Conservation (phyloP, 306 rosid genomes). For the Lathyrus tuberosus region DNA sequence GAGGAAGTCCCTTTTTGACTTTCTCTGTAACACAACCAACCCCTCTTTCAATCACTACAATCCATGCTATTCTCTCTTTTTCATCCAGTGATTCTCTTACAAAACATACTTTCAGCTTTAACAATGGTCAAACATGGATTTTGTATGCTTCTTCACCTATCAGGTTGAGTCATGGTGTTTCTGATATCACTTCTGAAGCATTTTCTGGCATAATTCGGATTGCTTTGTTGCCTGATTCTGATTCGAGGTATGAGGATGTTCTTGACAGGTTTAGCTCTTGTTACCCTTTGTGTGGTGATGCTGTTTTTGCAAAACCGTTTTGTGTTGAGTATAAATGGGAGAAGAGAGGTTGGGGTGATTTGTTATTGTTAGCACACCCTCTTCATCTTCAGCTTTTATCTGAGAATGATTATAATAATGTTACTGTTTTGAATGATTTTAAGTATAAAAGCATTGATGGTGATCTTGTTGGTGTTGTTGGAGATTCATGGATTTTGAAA, state of each 20-base stretch:
- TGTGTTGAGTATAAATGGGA: constrained; percentile 69
- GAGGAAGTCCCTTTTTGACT: constrained; percentile 88
- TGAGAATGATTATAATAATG: constrained; percentile 32
- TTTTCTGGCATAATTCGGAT: constrained; percentile 70
- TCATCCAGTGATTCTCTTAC: constrained; percentile 51
- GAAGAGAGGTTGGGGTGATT: constrained; percentile 73
- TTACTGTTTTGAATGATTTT: constrained; percentile 57
- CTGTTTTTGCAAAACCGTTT: constrained; percentile 56
- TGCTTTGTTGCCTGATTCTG: constrained; percentile 62
- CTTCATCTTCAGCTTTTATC: constrained; percentile 68
- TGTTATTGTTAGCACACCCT: constrained; percentile 88
- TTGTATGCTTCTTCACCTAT: constrained; percentile 66
- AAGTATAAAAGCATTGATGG: constrained; percentile 82
- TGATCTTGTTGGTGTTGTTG: constrained; percentile 85
- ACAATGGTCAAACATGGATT: constrained; percentile 84
- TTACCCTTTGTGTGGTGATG: constrained; percentile 79
- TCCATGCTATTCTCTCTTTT: constrained; percentile 62
- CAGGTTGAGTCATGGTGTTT: constrained; percentile 41
- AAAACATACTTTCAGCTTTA: constrained; percentile 62
- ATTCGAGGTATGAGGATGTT: constrained; percentile 43
- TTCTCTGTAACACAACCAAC: constrained; percentile 48
- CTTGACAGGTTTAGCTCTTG: constrained; percentile 73
- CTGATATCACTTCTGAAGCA: constrained; percentile 52
- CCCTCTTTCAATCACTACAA: constrained; percentile 62
- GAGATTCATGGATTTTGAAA: constrained; percentile 75